phyloP scores from a whole-genome alignment of 768 basidiomycete genomes.

The Tremella mesenterica region DNA sequence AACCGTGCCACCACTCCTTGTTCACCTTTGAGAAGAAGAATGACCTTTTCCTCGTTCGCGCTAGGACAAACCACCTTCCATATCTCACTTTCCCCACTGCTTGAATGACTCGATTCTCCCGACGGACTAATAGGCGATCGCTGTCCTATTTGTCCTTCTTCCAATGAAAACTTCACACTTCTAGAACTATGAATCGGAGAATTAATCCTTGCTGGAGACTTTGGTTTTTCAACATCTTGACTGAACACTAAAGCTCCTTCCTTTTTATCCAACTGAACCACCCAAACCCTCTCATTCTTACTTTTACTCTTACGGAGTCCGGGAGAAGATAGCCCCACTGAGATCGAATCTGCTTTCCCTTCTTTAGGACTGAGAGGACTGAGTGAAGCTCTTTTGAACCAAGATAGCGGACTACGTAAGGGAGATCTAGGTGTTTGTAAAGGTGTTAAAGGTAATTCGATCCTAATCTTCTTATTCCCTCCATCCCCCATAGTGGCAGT shows the following conservation, averaged over 20 bases:
- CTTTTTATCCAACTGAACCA: neutral
- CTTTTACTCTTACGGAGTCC: neutral
- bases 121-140: too few relatives aligned
- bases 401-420: neutral
- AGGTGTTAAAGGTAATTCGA: neutral
- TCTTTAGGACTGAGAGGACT: neutral
- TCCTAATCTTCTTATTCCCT: neutral
- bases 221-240: neutral
- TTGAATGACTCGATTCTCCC: too few relatives aligned
- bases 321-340: neutral
- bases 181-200: too few relatives aligned
- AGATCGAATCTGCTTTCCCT: too few relatives aligned
- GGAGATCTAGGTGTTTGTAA: neutral
- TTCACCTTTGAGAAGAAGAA: too few relatives aligned
- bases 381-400: neutral
- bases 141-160: too few relatives aligned
- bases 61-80: too few relatives aligned
- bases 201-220: too few relatives aligned
- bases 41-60: too few relatives aligned
- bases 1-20: too few relatives aligned
- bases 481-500: neutral
- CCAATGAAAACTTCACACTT: too few relatives aligned
- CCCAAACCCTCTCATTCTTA: neutral
- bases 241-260: neutral
- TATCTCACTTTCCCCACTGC: too few relatives aligned